These are phyloP conservation scores for Cornus controversa DNA, from an alignment of 148 eudicot species.

Conservation along the genomic window DNA sequence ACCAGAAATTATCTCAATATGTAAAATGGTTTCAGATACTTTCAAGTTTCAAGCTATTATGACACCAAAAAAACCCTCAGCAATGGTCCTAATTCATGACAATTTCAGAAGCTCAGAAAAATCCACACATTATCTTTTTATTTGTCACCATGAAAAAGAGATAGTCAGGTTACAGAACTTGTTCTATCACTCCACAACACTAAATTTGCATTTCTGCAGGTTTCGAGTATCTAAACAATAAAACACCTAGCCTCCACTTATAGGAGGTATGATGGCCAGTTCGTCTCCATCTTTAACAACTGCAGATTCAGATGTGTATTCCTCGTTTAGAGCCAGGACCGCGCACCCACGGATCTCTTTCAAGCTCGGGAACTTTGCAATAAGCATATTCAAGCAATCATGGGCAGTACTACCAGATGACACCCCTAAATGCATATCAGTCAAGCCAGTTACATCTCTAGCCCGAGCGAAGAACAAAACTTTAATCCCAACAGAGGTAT, in stretches of 20 bases:
- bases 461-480: slow-evolving; percentile 94
- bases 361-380: slow-evolving; percentile 57
- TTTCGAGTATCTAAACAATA: not conserved
- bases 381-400: slow-evolving; percentile 69
- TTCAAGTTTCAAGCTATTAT: too few species aligned
- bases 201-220: not conserved
- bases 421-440: slow-evolving; percentile 63
- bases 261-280: slow-evolving; percentile 93
- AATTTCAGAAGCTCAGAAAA: too few species aligned
- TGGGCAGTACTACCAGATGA: slow-evolving; percentile 64
- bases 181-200: not conserved
- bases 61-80: too few species aligned
- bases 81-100: too few species aligned
- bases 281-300: slow-evolving; percentile 73
- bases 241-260: slow-evolving; percentile 71
- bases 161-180: too few species aligned
- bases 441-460: slow-evolving; percentile 76
- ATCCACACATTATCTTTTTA: too few species aligned
- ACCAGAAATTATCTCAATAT: too few species aligned
- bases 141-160: too few species aligned
- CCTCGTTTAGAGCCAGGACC: slow-evolving; percentile 90
- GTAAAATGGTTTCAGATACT: too few species aligned
- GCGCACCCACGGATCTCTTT: slow-evolving; percentile 74
- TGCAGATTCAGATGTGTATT: slow-evolving; percentile 62
- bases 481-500: slow-evolving; percentile 45